phyloP scores from a whole-genome alignment of 441 rosid genomes.

The Adansonia madagascariensis region DNA sequence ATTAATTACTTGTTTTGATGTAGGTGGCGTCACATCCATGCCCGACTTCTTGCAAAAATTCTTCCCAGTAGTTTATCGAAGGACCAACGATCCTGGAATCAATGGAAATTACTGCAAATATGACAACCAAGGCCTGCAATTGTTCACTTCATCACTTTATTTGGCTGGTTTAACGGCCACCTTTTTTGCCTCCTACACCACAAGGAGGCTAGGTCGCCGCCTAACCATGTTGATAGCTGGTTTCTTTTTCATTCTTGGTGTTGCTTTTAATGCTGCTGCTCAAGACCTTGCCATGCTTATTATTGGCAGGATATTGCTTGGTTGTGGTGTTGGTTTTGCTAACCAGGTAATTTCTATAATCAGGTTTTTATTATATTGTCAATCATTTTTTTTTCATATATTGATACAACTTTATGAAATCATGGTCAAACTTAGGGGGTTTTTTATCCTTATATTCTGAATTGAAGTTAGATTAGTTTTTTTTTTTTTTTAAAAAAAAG shows the following conservation, averaged over 20 bases:
- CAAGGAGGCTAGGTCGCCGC: constrained; percentile 70
- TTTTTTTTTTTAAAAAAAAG: no score
- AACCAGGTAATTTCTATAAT: constrained; percentile 55
- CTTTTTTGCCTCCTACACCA: constrained; percentile 90
- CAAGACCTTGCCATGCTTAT: constrained; percentile 86
- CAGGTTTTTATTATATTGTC: no score
- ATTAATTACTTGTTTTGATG: neutral
- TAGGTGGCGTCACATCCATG: constrained; percentile 93
- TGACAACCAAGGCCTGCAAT: constrained; percentile 81
- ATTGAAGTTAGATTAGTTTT: no score
- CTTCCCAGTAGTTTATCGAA: constrained; percentile 67
- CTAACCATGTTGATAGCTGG: constrained; percentile 91
- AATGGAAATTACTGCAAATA: constrained; percentile 82
- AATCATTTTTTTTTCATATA: no score
- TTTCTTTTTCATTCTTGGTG: constrained; percentile 68
- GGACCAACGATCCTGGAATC: constrained; percentile 35
- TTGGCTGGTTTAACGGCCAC: constrained; percentile 85
- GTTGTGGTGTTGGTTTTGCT: constrained; percentile 94
- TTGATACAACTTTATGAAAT: no score
- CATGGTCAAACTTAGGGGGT: no score
- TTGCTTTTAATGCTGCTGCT: constrained; percentile 69
- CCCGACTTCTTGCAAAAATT: constrained; percentile 74
- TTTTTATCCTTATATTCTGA: no score
- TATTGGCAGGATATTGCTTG: constrained; percentile 78
- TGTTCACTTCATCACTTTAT: constrained; percentile 89